Conservation (phyloP, 2,329 filamentous ascomycete genomes). For the Chrysoporthe puriensis region DNA sequence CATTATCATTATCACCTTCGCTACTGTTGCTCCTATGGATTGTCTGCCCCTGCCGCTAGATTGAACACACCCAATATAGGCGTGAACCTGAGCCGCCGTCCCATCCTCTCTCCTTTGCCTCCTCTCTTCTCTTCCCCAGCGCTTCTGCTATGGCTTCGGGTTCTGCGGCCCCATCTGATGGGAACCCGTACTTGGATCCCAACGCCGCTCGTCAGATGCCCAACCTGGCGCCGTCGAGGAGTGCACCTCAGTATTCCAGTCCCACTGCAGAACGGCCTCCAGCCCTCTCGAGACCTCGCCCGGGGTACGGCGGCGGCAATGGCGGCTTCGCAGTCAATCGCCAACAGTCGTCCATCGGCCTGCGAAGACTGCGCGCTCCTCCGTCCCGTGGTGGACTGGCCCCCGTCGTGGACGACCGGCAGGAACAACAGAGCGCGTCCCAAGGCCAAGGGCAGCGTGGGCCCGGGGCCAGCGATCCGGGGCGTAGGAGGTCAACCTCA, state of each 20-base stretch:
- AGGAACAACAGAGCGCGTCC: background rate
- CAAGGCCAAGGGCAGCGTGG: background rate
- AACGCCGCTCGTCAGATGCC: conserved; percentile 13
- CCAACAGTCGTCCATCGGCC: conserved; percentile 28
- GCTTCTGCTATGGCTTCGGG: background rate
- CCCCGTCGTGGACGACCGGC: conserved; percentile 8
- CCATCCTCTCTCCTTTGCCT: background rate
- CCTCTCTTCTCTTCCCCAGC: background rate
- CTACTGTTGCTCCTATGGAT: background rate
- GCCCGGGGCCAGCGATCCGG: background rate
- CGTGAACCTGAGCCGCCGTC: background rate
- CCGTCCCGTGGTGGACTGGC: conserved; percentile 1
- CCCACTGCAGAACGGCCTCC: conserved; percentile 21
- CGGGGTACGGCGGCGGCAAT: background rate
- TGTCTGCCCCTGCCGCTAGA: background rate
- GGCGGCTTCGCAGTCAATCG: conserved; percentile 5
- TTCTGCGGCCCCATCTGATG: conserved; percentile 6
- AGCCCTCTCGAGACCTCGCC: background rate
- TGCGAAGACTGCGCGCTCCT: conserved; percentile 20
- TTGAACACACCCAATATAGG: background rate
- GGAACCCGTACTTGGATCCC: conserved; percentile 24
- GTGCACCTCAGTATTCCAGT: conserved; percentile 2
- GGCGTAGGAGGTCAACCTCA: conserved; percentile 33
- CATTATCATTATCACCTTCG: background rate
- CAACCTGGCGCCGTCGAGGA: conserved; percentile 13